Evolutionary conservation across 495 filamentous ascomycete genomes (phyloP).

Genomic region (Podospora australis): DNA sequence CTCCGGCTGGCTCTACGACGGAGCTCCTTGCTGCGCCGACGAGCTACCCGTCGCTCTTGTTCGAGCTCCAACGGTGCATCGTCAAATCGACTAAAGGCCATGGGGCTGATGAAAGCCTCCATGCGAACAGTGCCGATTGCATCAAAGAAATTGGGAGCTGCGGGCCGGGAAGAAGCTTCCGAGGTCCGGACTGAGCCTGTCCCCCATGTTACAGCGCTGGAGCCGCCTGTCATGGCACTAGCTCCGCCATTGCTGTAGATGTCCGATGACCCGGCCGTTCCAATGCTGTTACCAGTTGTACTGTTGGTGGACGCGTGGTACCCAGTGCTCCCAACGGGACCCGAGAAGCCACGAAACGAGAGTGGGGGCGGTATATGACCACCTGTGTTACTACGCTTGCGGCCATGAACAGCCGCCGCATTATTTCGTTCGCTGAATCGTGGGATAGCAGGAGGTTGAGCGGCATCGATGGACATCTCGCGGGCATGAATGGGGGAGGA

Average conservation of each 20-base stretch:
- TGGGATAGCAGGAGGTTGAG: constrained; percentile 75
- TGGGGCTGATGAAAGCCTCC: constrained; percentile 83
- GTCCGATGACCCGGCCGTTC: constrained; percentile 56
- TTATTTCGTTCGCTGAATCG: constrained; percentile 59
- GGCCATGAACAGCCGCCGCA: constrained; percentile 48
- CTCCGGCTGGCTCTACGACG: constrained; percentile 45
- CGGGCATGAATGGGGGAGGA: constrained; percentile 25
- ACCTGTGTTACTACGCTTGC: constrained; percentile 81
- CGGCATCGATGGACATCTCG: constrained; percentile 43
- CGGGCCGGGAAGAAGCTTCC: constrained; percentile 52
- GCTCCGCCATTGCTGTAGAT: constrained; percentile 39
- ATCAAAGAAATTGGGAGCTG: constrained; percentile 55
- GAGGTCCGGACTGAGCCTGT: constrained; percentile 49
- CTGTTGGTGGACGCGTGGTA: constrained; percentile 41
- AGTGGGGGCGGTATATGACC: constrained; percentile 57
- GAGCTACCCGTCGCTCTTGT: constrained; percentile 31
- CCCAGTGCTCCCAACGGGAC: constrained; percentile 41
- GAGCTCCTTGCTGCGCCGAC: constrained; percentile 43
- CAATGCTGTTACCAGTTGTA: constrained; percentile 45
- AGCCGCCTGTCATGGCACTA: constrained; percentile 25
- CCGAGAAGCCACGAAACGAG: constrained; percentile 71
- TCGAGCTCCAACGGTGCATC: constrained; percentile 31
- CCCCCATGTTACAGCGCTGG: constrained; percentile 37
- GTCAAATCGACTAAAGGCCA: constrained; percentile 36
- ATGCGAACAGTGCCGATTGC: constrained; percentile 89